phyloP scores from a whole-genome alignment of 2,329 filamentous ascomycete species.

The Claviceps lovelessii region DNA sequence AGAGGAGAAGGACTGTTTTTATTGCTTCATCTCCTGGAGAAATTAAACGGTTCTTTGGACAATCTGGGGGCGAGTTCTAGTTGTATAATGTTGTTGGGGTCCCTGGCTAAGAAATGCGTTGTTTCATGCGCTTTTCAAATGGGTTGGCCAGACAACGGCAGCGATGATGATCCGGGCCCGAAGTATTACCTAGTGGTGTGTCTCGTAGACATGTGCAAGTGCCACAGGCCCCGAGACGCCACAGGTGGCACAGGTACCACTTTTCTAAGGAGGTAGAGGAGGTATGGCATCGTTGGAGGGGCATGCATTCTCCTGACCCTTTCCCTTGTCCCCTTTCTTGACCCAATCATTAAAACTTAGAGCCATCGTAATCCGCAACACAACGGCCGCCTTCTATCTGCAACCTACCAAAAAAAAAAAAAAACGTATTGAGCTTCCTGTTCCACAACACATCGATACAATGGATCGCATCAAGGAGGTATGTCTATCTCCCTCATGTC shows the following conservation, averaged over 20 bases:
- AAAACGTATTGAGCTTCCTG: background rate
- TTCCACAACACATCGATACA: conserved; percentile 18
- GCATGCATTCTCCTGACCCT: conserved; percentile 16
- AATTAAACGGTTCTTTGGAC: background rate
- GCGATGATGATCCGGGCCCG: background rate
- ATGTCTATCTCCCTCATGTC: conserved; percentile 24
- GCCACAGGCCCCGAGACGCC: conserved; percentile 19
- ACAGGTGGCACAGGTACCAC: conserved; percentile 16
- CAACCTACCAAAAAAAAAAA: conserved; percentile 4
- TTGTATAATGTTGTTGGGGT: conserved; percentile 9
- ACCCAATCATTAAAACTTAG: conserved; percentile 18
- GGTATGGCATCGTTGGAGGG: conserved; percentile 18
- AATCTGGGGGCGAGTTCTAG: background rate
- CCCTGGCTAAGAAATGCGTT: conserved; percentile 5
- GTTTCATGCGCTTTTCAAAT: background rate
- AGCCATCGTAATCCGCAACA: conserved; percentile 19
- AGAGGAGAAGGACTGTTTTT: too few relatives aligned
- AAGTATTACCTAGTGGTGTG: background rate
- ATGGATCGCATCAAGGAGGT: conserved; percentile 92
- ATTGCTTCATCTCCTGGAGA: background rate
- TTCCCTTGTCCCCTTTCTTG: conserved; percentile 18
- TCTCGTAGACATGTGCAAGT: conserved; percentile 3
- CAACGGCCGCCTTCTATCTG: conserved; percentile 11
- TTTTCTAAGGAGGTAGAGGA: background rate
- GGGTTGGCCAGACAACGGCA: conserved; percentile 17